phyloP scores from a whole-genome alignment of 2,329 filamentous ascomycete genomes.

The Aspergillus udagawae region DNA sequence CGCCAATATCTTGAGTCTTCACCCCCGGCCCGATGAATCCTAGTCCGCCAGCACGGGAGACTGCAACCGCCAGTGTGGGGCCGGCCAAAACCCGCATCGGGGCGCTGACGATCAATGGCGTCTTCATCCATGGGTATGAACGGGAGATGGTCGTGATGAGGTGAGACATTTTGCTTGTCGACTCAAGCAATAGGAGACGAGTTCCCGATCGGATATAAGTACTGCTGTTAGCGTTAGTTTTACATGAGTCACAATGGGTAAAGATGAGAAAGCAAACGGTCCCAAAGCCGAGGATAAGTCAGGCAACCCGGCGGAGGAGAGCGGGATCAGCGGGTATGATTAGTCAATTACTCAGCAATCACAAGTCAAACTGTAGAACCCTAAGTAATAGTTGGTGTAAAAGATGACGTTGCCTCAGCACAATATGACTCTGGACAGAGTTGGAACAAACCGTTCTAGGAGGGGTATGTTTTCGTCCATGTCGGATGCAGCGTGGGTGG shows the following conservation, averaged over 20 bases:
- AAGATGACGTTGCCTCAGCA: no score
- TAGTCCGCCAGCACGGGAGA: constrained; percentile 54
- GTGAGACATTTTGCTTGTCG: neutral
- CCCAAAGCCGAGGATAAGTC: neutral
- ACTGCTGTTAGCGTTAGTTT: no score
- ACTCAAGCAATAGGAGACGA: rapidly evolving
- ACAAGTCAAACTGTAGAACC: no score
- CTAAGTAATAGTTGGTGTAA: no score
- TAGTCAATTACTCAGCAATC: neutral
- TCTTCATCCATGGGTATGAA: constrained; percentile 56
- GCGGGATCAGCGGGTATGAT: neutral
- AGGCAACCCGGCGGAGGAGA: no score
- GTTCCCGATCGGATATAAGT: neutral
- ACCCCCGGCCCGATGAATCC: constrained; percentile 58
- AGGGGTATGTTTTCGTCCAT: constrained; percentile 2
- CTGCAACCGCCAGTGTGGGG: constrained; percentile 56
- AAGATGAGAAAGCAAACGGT: no score
- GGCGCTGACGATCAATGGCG: constrained; percentile 59
- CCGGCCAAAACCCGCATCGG: constrained; percentile 67
- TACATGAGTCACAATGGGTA: no score
- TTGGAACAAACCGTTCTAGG: neutral
- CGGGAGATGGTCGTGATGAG: neutral
- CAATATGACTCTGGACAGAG: constrained; percentile 1
- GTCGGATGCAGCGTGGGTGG: constrained; percentile 2
- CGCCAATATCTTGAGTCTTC: constrained; percentile 28